phyloP scores from a whole-genome alignment of 306 rosid species.

The Calophaca sinica region DNA sequence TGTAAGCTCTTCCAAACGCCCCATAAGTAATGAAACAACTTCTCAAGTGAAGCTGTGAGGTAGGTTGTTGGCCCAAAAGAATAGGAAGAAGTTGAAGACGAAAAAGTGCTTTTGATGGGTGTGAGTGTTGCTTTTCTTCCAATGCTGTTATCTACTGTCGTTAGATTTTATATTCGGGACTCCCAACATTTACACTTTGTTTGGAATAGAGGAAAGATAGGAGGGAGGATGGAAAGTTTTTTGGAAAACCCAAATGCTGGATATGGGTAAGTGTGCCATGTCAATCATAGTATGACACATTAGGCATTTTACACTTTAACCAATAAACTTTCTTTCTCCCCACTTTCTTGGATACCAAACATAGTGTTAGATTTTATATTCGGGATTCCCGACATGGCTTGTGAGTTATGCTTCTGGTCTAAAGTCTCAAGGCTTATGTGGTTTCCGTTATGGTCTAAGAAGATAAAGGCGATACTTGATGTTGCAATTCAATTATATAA shows the following conservation, averaged over 20 bases:
- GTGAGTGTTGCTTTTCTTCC: not conserved
- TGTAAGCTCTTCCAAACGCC: no score
- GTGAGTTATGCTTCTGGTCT: not conserved
- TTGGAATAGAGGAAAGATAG: no score
- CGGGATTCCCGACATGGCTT: not conserved
- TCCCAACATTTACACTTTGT: no score
- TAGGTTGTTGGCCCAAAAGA: slow-evolving; percentile 3
- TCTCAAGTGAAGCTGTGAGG: not conserved
- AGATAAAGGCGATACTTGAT: slow-evolving; percentile 3
- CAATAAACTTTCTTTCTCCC: no score
- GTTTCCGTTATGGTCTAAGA: slow-evolving; percentile 8
- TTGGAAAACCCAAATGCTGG: no score
- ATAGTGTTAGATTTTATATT: not conserved
- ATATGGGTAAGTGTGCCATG: no score
- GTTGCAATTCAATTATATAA: not conserved
- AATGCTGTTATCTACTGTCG: no score
- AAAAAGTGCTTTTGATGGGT: not conserved
- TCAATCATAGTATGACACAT: no score
- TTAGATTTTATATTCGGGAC: not conserved
- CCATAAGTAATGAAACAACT: not conserved
- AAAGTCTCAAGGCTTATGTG: not conserved
- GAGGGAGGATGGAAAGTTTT: no score
- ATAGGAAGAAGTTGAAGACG: slow-evolving; percentile 1
- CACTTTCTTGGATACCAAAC: no score
- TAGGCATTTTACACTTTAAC: no score